These are phyloP conservation scores for Termitomyces sp. DNA, from an alignment of 768 basidiomycete species.

Conservation along the genomic window DNA sequence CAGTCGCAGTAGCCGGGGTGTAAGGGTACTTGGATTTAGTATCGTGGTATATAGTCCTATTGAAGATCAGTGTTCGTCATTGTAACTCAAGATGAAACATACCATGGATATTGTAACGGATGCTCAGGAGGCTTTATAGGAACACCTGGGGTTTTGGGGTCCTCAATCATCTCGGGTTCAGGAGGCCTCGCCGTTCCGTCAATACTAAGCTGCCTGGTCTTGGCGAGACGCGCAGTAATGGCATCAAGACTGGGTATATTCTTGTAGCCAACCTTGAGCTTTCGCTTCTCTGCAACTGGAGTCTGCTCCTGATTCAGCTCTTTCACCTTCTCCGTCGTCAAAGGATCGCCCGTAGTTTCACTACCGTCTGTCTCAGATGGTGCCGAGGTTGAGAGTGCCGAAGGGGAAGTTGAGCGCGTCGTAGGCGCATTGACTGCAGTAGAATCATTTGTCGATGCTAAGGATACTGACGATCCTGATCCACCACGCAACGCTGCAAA, in stretches of 20 bases:
- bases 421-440: slow-evolving; percentile 61
- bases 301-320: slow-evolving; percentile 63
- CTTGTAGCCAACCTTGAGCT: slow-evolving; percentile 69
- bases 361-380: slow-evolving; percentile 38
- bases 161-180: slow-evolving; percentile 75
- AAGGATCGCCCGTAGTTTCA: slow-evolving; percentile 39
- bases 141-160: slow-evolving; percentile 78
- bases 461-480: slow-evolving; percentile 50
- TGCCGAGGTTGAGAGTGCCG: slow-evolving; percentile 42
- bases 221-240: slow-evolving; percentile 76
- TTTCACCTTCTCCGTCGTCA: slow-evolving; percentile 66
- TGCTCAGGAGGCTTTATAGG: slow-evolving; percentile 74
- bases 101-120: slow-evolving; percentile 85
- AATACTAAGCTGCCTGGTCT: slow-evolving; percentile 60
- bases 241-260: slow-evolving; percentile 84
- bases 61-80: slow-evolving; percentile 1
- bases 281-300: slow-evolving; percentile 23
- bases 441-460: slow-evolving; percentile 58
- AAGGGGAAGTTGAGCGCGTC: slow-evolving; percentile 68
- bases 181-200: slow-evolving; percentile 68
- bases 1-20: slow-evolving; percentile 39
- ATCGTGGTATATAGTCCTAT: slow-evolving; percentile 89
- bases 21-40: slow-evolving; percentile 70
- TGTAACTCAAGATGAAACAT: slow-evolving; percentile 19
- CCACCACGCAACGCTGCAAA: slow-evolving; percentile 64